phyloP scores from a whole-genome alignment of 306 rosid species.

The Citrullus mucosospermus region DNA sequence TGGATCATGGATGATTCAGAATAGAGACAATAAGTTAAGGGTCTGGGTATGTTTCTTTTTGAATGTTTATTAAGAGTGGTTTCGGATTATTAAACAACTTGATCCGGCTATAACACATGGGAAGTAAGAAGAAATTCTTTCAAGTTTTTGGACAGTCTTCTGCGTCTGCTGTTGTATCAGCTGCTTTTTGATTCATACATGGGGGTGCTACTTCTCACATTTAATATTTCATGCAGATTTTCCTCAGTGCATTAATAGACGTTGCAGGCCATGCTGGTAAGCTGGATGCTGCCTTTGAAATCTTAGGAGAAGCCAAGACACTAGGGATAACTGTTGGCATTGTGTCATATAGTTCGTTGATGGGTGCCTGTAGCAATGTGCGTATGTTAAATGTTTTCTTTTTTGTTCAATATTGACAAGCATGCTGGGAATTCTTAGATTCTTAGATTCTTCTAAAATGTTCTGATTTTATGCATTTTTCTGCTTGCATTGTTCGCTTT shows the following conservation, averaged over 20 bases:
- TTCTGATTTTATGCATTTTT: neutral
- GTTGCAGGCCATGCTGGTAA: conserved; percentile 90
- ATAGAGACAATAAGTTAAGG: neutral
- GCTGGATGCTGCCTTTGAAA: conserved; percentile 82
- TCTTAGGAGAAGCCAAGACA: conserved; percentile 46
- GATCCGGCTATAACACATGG: neutral
- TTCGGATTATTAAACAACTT: neutral
- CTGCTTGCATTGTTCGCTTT: neutral
- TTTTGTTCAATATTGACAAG: neutral
- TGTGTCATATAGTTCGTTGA: conserved; percentile 76
- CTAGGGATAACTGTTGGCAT: conserved; percentile 53
- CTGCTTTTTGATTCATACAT: neutral
- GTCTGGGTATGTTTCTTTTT: neutral
- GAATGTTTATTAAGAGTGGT: neutral
- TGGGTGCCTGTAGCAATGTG: conserved; percentile 99
- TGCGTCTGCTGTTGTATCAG: neutral
- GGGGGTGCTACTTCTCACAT: conserved; percentile 14
- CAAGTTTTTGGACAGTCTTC: conserved; percentile 2
- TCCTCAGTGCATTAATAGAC: conserved; percentile 89
- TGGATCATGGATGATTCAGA: conserved; percentile 6
- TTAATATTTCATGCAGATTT: conserved; percentile 47
- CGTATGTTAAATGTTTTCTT: conserved; percentile 10
- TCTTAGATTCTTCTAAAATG: neutral
- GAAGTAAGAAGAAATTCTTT: neutral
- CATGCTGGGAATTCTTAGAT: neutral